Base-by-base conservation (phyloP, 176 grass and related monocot species). In the Dactylis glomerata region DNA sequence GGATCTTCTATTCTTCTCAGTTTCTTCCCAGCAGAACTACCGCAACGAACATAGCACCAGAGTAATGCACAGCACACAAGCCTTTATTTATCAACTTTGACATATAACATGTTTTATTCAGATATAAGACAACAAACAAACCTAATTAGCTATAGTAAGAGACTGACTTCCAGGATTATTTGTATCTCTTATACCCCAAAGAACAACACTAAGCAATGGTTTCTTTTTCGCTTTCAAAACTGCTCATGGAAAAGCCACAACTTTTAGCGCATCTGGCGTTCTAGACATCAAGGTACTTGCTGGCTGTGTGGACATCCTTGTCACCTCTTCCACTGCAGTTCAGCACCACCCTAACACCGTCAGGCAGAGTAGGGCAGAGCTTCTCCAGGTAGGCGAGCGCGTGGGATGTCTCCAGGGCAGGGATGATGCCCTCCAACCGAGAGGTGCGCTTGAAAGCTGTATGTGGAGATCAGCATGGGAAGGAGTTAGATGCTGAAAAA, bases 291-390 rank as follows among this genome's bases (percentile, higher is more conserved):
- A 99, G 96, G 71, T 88, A 86, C 72, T 99, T 99, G 81, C 91
- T 92, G 64, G 96, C 96, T 3, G 93, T 99, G 80, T 99, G 96
- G 45, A 99, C 96, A 78, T 96, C 96, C 90, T 99, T 99, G 78
- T 99, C 96, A 19, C 96, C 96, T 66, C 93, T 88, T 32, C 96
- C 96, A 14, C 96, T 99, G 83, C 96, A 99, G 79, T 76, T 94
- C 42, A 99, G 4, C 28, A 99, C 93, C 19, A 99, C 84, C 82
- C 94, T 92, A 16, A 69, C 76, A 6, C 93, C 96, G 4, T 96
- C 81, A 0, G 91, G 78, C 64, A 99, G 84, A 4, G 88, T 96
- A 2, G 96, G 96, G 82, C 96, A 96, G 56, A 99, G 93, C 67
- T 81, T 87, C 87, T 99, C 96, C 3, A 99, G 77, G 81, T 96